Conservation (phyloP, 331 rosid species). For the Malus hybrid region DNA sequence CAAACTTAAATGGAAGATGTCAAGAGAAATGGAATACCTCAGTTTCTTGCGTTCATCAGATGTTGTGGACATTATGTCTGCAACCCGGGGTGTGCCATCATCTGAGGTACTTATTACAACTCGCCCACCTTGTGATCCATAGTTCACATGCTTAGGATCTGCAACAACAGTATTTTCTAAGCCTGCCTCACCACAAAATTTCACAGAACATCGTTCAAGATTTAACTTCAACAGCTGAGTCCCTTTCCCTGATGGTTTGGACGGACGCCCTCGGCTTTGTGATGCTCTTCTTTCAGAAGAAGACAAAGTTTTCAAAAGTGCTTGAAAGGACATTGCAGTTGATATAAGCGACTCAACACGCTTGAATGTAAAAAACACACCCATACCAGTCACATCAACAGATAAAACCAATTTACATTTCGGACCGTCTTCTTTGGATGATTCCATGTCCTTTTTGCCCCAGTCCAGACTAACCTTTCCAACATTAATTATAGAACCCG, state of each 20-base stretch:
- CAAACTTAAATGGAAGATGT: conserved; percentile 74
- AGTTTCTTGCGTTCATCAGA: conserved; percentile 54
- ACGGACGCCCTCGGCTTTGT: conserved; percentile 45
- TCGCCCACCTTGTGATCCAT: conserved; percentile 97
- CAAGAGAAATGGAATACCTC: conserved; percentile 76
- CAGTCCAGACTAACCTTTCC: conserved; percentile 90
- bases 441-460: conserved; percentile 85
- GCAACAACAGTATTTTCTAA: conserved; percentile 63
- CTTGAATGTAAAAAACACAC: conserved; percentile 57
- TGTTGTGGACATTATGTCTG: conserved; percentile 60
- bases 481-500: conserved; percentile 76
- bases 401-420: conserved; percentile 60
- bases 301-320: conserved; percentile 53
- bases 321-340: conserved; percentile 75
- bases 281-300: conserved; percentile 51
- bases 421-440: conserved; percentile 60
- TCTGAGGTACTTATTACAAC: conserved; percentile 49
- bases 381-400: conserved; percentile 90
- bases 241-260: conserved; percentile 82
- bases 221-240: conserved; percentile 60
- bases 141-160: conserved; percentile 88
- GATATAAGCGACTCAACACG: conserved; percentile 80
- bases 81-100: conserved; percentile 87
- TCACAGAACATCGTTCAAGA: conserved; percentile 77
- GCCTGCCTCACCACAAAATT: conserved; percentile 70